Evolutionary conservation across 1,139 yeast species (phyloP).

Genomic region (Pichia norvegensis): DNA sequence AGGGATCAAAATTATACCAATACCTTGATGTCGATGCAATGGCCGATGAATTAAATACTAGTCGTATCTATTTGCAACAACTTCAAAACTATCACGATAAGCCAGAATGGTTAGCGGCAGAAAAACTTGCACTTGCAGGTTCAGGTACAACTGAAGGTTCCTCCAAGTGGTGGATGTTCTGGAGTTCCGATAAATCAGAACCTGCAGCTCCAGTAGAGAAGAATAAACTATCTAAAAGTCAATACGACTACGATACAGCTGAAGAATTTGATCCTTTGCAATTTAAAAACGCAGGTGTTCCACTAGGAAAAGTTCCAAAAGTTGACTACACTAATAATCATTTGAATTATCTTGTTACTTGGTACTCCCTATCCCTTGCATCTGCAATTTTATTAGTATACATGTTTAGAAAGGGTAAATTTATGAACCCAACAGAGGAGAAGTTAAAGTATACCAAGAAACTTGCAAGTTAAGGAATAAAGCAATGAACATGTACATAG

Average conservation of each 20-base stretch:
- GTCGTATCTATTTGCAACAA: slow-evolving; percentile 75
- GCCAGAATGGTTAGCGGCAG: slow-evolving; percentile 37
- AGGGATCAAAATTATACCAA: slow-evolving; percentile 39
- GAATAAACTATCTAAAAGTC: neutral
- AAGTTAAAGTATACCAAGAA: slow-evolving; percentile 40
- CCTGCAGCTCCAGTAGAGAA: neutral
- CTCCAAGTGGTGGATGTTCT: slow-evolving; percentile 11
- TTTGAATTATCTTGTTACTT: slow-evolving; percentile 82
- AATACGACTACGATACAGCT: slow-evolving; percentile 17
- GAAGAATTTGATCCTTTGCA: slow-evolving; percentile 36
- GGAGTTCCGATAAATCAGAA: slow-evolving; percentile 6
- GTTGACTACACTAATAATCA: slow-evolving; percentile 84
- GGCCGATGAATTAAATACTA: slow-evolving; percentile 59
- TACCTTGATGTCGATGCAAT: slow-evolving; percentile 74
- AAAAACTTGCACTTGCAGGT: slow-evolving; percentile 17
- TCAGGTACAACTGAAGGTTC: slow-evolving; percentile 14
- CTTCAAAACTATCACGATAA: slow-evolving; percentile 59
- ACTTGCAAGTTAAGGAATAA: slow-evolving; percentile 12
- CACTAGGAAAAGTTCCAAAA: slow-evolving; percentile 74
- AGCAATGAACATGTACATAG: slow-evolving; percentile 1
- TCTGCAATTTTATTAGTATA: slow-evolving; percentile 58
- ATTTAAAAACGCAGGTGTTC: slow-evolving; percentile 75
- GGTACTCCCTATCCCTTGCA: slow-evolving; percentile 81
- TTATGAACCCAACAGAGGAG: slow-evolving; percentile 34
- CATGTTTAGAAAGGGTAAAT: slow-evolving; percentile 45